Percentiles rank a stretch among this genome's conserved stretches.
phyloP scores from a whole-genome alignment of 768 basidiomycete species.

The Russula olivacea region DNA sequence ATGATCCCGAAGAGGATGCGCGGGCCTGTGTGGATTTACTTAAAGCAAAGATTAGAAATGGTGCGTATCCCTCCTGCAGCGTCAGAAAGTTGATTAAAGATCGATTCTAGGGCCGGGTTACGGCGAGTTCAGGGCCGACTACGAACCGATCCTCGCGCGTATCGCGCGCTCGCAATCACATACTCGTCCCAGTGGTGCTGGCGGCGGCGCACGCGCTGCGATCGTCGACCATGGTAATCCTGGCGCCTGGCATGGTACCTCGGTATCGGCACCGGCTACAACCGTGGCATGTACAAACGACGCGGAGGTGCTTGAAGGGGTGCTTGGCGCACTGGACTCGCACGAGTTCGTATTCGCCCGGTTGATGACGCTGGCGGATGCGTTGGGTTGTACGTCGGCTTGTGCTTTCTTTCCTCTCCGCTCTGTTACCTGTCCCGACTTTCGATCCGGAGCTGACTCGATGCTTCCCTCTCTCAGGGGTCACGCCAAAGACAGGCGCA shows the following conservation, averaged over 20 bases:
- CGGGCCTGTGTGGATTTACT: constrained; percentile 81
- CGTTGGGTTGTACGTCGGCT: constrained; percentile 66
- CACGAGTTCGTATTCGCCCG: constrained; percentile 85
- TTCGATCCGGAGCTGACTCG: not conserved
- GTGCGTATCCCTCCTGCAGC: constrained; percentile 31
- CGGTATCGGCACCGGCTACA: constrained; percentile 57
- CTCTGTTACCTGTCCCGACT: not conserved
- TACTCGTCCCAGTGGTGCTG: not conserved
- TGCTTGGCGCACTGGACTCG: constrained; percentile 50
- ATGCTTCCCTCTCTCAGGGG: constrained; percentile 40
- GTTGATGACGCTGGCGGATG: constrained; percentile 75
- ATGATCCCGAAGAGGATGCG: constrained; percentile 94
- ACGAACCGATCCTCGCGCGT: constrained; percentile 84
- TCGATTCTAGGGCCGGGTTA: constrained; percentile 53
- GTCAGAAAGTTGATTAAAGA: not conserved
- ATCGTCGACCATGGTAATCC: constrained; percentile 88
- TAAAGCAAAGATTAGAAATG: constrained; percentile 71
- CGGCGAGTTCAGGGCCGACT: constrained; percentile 81
- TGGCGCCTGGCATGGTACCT: constrained; percentile 69
- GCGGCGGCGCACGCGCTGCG: constrained; percentile 43
- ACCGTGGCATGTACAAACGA: constrained; percentile 71
- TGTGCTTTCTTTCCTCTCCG: not conserved
- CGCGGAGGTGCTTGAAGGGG: constrained; percentile 66
- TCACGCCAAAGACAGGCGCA: constrained; percentile 46
- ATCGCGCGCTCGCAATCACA: constrained; percentile 48